Evolutionary conservation across 2,329 filamentous ascomycete species (phyloP).

Genomic region (Penicillium thymicola): DNA sequence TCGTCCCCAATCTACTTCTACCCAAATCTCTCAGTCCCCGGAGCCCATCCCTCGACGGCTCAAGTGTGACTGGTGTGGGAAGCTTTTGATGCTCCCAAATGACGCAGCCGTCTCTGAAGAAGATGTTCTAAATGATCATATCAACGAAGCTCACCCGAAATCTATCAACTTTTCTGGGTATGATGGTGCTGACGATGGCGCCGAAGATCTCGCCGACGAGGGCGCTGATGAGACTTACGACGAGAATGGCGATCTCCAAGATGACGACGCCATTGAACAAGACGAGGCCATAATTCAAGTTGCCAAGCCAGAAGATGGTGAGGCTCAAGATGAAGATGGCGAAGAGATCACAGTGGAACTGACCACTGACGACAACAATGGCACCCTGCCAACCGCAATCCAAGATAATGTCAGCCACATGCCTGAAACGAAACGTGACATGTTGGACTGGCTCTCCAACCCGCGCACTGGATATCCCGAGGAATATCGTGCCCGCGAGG

Average conservation of each 20-base stretch:
- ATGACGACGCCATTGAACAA: conserved; percentile 17
- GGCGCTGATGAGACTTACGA: conserved; percentile 14
- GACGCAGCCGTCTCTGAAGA: conserved; percentile 25
- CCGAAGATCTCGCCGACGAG: conserved; percentile 22
- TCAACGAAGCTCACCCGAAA: conserved; percentile 34
- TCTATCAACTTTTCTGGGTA: conserved; percentile 23
- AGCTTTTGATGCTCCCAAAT: conserved; percentile 30
- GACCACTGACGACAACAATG: background rate
- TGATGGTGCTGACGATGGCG: conserved; percentile 21
- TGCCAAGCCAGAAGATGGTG: conserved; percentile 7
- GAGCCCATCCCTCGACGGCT: conserved; percentile 25
- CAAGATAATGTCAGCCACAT: background rate
- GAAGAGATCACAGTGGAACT: conserved; percentile 19
- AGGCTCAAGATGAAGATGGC: conserved; percentile 13
- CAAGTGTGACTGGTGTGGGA: conserved; percentile 39
- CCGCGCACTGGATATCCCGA: conserved; percentile 17
- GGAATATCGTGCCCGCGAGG: conserved; percentile 16
- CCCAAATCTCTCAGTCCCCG: conserved; percentile 35
- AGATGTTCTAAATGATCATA: conserved; percentile 34
- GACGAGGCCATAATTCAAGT: conserved; percentile 10
- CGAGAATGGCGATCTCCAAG: conserved; percentile 16
- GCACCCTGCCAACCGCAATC: background rate
- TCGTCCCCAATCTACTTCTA: conserved; percentile 33
- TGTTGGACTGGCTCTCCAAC: conserved; percentile 21
- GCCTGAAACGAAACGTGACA: conserved; percentile 8